These are phyloP conservation scores for Curvularia lunata DNA, from an alignment of 2,329 filamentous ascomycete genomes.

Conservation along the genomic window DNA sequence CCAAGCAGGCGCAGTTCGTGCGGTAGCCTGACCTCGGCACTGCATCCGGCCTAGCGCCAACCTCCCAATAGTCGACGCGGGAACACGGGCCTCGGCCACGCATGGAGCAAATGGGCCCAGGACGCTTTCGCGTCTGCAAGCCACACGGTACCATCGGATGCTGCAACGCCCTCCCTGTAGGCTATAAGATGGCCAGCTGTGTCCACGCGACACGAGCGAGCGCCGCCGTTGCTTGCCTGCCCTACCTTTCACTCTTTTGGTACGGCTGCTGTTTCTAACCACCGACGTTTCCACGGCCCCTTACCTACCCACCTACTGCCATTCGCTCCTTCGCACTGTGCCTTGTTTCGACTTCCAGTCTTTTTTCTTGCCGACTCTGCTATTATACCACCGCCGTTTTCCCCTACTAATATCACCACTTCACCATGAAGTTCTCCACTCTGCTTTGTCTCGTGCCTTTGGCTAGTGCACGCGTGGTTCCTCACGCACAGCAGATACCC, in stretches of 20 bases:
- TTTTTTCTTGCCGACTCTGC: neutral
- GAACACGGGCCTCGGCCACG: neutral
- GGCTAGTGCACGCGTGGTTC: slow-evolving; percentile 16
- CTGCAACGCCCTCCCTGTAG: neutral
- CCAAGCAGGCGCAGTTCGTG: neutral
- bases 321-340: neutral
- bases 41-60: slow-evolving; percentile 1
- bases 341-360: neutral
- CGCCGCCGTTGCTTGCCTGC: neutral
- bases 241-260: neutral
- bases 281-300: too few species aligned
- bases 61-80: neutral
- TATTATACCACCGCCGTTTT: neutral
- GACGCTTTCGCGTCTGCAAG: slow-evolving; percentile 3
- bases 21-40: neutral
- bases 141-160: slow-evolving; percentile 2
- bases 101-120: neutral
- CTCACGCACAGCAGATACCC: slow-evolving; percentile 15
- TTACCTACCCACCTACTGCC: neutral
- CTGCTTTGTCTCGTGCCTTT: slow-evolving; percentile 17
- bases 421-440: slow-evolving; percentile 15
- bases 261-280: neutral
- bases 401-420: slow-evolving; percentile 3
- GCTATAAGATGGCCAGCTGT: neutral
- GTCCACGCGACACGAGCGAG: neutral